Conservation (phyloP, 2,329 filamentous ascomycete species). For the Fusarium coicis region DNA sequence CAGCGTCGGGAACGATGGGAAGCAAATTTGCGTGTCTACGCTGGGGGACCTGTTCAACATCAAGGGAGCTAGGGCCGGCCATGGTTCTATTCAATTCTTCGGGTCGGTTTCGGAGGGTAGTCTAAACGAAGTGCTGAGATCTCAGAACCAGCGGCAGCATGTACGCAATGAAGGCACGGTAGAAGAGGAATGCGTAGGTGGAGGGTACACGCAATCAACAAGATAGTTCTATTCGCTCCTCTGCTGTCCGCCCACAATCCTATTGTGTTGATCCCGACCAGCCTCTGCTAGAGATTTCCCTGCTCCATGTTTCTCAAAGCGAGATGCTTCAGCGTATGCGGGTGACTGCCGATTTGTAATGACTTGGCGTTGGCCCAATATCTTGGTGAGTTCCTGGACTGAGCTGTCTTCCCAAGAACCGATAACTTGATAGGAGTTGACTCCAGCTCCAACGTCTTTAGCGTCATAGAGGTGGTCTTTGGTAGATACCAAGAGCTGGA, state of each 20-base stretch:
- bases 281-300: background rate
- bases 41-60: conserved; percentile 32
- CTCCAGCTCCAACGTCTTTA: conserved; percentile 14
- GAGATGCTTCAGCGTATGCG: background rate
- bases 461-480: conserved; percentile 38
- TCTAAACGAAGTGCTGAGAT: conserved; percentile 1
- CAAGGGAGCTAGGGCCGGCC: conserved; percentile 17
- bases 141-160: conserved; percentile 1
- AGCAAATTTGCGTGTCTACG: conserved; percentile 32
- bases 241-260: background rate
- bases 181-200: background rate
- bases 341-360: background rate
- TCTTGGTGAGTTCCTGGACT: conserved; percentile 8
- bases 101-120: conserved; percentile 9
- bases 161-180: background rate
- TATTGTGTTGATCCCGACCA: background rate
- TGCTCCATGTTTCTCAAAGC: conserved; percentile 9
- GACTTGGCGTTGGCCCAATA: conserved; percentile 5
- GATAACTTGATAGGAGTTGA: conserved; percentile 32
- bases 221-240: background rate
- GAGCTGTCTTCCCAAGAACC: conserved; percentile 24
- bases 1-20: conserved; percentile 17
- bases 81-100: conserved; percentile 3
- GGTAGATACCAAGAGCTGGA: conserved; percentile 36
- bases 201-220: background rate